These are phyloP conservation scores for Russula dissimulans DNA, from an alignment of 768 basidiomycete species.

Conservation along the genomic window DNA sequence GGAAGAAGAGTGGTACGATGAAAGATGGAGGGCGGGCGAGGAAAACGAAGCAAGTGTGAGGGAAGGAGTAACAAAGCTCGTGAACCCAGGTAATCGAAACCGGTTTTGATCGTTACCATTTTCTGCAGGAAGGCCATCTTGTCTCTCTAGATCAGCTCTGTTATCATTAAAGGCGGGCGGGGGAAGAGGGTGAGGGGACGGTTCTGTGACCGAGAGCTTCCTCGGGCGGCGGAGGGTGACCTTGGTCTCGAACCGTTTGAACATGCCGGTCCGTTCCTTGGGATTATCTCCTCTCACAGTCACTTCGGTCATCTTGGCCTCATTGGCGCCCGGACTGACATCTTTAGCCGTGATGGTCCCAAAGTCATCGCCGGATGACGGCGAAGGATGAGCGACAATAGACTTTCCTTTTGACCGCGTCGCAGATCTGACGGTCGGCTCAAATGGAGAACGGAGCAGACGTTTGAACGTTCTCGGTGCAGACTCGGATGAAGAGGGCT, in stretches of 20 bases:
- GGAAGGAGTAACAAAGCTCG: conserved; percentile 56
- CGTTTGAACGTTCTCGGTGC: conserved; percentile 53
- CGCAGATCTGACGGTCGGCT: conserved; percentile 56
- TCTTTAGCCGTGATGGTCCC: conserved; percentile 31
- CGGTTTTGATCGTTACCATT: conserved; percentile 11
- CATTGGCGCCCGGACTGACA: conserved; percentile 1
- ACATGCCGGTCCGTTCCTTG: conserved; percentile 31
- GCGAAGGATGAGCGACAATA: not conserved
- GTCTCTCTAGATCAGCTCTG: not conserved
- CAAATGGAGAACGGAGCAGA: conserved; percentile 52
- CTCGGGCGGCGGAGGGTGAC: conserved; percentile 29
- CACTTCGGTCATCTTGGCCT: conserved; percentile 2
- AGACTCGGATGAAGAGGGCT: conserved; percentile 18
- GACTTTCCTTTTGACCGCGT: conserved; percentile 45
- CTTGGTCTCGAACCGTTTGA: conserved; percentile 32
- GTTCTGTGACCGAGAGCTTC: conserved; percentile 32
- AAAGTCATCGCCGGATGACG: conserved; percentile 31
- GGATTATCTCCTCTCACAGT: not conserved
- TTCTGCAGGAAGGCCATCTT: not conserved
- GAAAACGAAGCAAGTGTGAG: conserved; percentile 64
- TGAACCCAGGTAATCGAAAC: conserved; percentile 42
- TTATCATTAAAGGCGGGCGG: conserved; percentile 19
- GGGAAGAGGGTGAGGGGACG: conserved; percentile 31
- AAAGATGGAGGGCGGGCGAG: conserved; percentile 61
- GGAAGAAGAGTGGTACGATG: conserved; percentile 46